A percentile compares a stretch with the other conserved stretches of the same genome.
phyloP scores from a whole-genome alignment of 1,139 yeast species.

The Waltiozyma solani region DNA sequence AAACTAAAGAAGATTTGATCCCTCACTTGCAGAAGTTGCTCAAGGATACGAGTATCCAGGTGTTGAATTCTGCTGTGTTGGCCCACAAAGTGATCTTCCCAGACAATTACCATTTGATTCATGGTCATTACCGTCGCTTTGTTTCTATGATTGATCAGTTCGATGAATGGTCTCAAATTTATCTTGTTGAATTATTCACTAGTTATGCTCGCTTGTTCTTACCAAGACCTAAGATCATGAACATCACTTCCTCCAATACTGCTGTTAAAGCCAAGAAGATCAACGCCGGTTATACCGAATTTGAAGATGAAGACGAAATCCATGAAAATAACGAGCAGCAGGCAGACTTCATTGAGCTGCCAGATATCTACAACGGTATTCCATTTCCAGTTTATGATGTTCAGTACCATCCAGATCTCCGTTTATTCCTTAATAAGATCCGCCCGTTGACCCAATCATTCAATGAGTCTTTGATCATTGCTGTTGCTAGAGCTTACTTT shows the following conservation, averaged over 20 bases:
- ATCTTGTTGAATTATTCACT: constrained; percentile 50
- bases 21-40: constrained; percentile 44
- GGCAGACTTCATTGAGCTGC: constrained; percentile 27
- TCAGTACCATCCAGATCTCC: constrained; percentile 44
- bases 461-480: constrained; percentile 55
- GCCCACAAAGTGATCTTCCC: constrained; percentile 46
- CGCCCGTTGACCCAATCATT: constrained; percentile 35
- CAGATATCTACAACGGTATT: constrained; percentile 29
- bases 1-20: constrained; percentile 31
- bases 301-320: too few species aligned
- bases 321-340: not conserved
- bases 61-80: constrained; percentile 60
- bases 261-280: too few species aligned
- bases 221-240: constrained; percentile 36
- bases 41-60: constrained; percentile 54
- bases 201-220: constrained; percentile 57
- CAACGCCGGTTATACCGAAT: too few species aligned
- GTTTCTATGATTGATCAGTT: constrained; percentile 44
- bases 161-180: constrained; percentile 72
- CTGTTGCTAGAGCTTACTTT: constrained; percentile 44
- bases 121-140: constrained; percentile 56
- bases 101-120: constrained; percentile 54
- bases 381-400: constrained; percentile 31
- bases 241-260: constrained; percentile 19
- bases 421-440: constrained; percentile 39